Evolutionary conservation across 139 green algal species (phyloP), one percentile per base, ranked within the genome.

Genomic region (Haematococcus lacustris): DNA sequence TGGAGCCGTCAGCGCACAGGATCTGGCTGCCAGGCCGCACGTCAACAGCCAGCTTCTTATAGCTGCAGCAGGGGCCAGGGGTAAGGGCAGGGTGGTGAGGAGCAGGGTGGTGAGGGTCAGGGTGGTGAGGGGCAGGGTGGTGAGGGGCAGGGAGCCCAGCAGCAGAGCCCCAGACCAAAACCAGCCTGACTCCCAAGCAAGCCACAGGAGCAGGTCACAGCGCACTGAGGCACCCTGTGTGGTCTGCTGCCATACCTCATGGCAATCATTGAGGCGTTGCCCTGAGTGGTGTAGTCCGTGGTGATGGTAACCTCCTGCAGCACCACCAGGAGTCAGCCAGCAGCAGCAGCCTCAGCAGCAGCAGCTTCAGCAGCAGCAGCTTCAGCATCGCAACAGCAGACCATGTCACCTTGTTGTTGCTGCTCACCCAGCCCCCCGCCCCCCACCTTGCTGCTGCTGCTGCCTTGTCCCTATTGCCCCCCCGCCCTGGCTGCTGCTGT

Each of bases 1-100:
- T 96, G 74, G 81, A 94, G 37, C 95, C 95, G 76, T 99, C 95
- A 5, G 95, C 95, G 62, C 85, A 89, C 70, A 98, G 86, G 71
- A 98, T 96, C 70, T 90, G 83, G 21, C 71, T 88, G 41, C 95
- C 95, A 1, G 88, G 89, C 71, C 88, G 81, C 33, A 99, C 87
- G 73, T 98, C 92, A 41, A 87, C 43, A 17, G 91, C 84, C 65
- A 97, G 85, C 74, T 93, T 96, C 78, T 92, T 89, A 81, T 96
- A 97, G 64, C 84, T 92, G 81, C n/a, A n/a, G n/a, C n/a, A n/a
- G n/a, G n/a, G n/a, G n/a, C n/a, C n/a, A n/a, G n/a, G n/a, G n/a
- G n/a, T n/a, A n/a, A n/a, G n/a, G n/a, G n/a, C n/a, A n/a, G n/a
- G n/a, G n/a, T n/a, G n/a, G n/a, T n/a, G n/a, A n/a, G n/a, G n/a